Conservation (phyloP, 1,284 basidiomycete genomes). For the Pterula multifida region DNA sequence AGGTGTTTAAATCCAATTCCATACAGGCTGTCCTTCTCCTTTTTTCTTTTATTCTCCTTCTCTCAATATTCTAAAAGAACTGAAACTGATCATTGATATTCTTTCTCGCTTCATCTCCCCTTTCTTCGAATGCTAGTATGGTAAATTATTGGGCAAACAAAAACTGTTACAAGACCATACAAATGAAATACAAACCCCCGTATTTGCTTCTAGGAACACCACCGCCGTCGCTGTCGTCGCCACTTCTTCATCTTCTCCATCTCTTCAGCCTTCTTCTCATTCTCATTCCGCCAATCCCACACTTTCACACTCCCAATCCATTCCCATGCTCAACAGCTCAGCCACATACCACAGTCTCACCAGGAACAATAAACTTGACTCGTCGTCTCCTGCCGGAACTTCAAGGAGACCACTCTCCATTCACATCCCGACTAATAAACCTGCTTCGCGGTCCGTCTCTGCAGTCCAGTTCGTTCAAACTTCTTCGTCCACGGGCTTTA, state of each 20-base stretch:
- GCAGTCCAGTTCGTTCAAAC: neutral
- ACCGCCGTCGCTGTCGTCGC: neutral
- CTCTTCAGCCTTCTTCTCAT: neutral
- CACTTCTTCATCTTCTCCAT: neutral
- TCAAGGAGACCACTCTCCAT: neutral
- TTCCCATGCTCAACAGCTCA: neutral
- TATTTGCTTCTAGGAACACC: neutral
- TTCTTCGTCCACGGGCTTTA: neutral
- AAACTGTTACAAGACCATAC: neutral
- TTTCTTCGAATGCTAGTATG: neutral
- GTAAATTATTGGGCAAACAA: neutral
- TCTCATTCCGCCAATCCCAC: neutral
- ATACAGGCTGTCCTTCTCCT: neutral
- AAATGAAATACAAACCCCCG: neutral
- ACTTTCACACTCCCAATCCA: neutral
- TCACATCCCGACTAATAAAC: neutral
- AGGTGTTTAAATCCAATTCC: too few relatives aligned
- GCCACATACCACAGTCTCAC: neutral
- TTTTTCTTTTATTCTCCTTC: neutral
- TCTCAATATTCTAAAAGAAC: neutral
- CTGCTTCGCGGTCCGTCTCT: neutral
- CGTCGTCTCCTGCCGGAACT: neutral
- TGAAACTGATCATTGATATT: neutral
- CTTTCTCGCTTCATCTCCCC: neutral
- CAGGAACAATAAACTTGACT: neutral